Conservation (phyloP, 2,329 filamentous ascomycete genomes). For the Lecanosticta acicola region DNA sequence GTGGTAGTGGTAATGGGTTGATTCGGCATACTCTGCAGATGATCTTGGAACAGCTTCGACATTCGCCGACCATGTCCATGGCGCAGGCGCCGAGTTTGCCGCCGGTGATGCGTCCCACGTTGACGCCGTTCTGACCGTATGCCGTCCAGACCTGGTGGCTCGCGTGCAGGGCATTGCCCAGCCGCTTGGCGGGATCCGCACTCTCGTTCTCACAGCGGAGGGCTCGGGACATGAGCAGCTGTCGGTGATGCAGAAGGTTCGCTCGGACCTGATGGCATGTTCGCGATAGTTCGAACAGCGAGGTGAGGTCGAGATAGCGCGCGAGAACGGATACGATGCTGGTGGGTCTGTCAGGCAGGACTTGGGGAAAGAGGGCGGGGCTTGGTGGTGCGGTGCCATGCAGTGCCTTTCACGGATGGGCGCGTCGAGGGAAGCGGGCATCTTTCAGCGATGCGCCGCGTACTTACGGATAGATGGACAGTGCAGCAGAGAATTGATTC, state of each 20-base stretch:
- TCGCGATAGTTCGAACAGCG: conserved; percentile 73
- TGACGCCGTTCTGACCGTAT: conserved; percentile 25
- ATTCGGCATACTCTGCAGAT: conserved; percentile 77
- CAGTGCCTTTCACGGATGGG: too few relatives aligned
- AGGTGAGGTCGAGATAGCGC: conserved; percentile 75
- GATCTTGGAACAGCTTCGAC: conserved; percentile 67
- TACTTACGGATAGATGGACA: conserved; percentile 65
- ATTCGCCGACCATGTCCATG: conserved; percentile 78
- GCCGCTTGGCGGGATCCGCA: conserved; percentile 48
- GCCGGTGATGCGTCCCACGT: conserved; percentile 43
- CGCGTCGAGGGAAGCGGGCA: not conserved
- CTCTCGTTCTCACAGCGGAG: conserved; percentile 74
- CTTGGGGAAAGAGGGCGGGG: not conserved
- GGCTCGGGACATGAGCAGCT: conserved; percentile 65
- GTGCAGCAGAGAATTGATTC: conserved; percentile 56
- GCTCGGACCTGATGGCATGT: conserved; percentile 75
- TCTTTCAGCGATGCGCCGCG: not conserved
- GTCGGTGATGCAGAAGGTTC: conserved; percentile 72
- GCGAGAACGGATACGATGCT: conserved; percentile 75
- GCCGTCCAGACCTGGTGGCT: conserved; percentile 25
- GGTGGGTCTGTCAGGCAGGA: conserved; percentile 27
- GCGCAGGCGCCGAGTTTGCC: conserved; percentile 76
- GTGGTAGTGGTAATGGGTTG: too few relatives aligned
- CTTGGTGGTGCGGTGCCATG: too few relatives aligned
- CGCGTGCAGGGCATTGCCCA: conserved; percentile 36